Conservation (phyloP, 805 yeast species). For the Metschnikowia kofuensis region DNA sequence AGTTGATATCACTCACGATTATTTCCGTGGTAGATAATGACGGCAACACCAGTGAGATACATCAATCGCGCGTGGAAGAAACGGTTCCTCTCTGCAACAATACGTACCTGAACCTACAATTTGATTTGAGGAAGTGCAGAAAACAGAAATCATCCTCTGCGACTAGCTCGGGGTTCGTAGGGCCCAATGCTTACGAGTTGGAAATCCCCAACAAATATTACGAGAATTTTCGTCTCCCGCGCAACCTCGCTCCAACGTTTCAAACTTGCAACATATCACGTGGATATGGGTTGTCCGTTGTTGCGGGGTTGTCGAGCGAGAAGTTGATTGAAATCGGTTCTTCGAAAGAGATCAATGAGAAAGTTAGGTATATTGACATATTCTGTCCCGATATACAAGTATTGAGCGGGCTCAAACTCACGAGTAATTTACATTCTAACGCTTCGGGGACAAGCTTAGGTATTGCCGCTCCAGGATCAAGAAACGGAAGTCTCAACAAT, state of each 20-base stretch:
- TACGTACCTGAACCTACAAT: slow-evolving; percentile 30
- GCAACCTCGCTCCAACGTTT: slow-evolving; percentile 51
- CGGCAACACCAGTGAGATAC: slow-evolving; percentile 21
- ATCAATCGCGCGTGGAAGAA: slow-evolving; percentile 26
- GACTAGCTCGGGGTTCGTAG: slow-evolving; percentile 14
- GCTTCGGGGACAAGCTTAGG: slow-evolving; percentile 24
- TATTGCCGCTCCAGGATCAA: neutral
- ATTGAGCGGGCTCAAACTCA: slow-evolving; percentile 28
- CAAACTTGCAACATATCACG: slow-evolving; percentile 53
- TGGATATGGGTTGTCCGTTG: slow-evolving; percentile 35
- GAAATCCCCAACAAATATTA: slow-evolving; percentile 42
- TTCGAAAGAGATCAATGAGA: slow-evolving; percentile 17
- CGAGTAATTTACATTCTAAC: slow-evolving; percentile 20
- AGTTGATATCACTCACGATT: slow-evolving; percentile 26
- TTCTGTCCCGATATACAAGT: slow-evolving; percentile 31
- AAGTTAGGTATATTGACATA: slow-evolving; percentile 30
- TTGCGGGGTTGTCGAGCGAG: slow-evolving; percentile 25
- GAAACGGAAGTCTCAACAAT: slow-evolving; percentile 14
- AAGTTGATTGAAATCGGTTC: slow-evolving; percentile 19
- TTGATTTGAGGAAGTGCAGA: slow-evolving; percentile 39
- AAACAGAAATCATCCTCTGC: slow-evolving; percentile 25
- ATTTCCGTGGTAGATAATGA: slow-evolving; percentile 22
- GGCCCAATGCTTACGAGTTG: slow-evolving; percentile 32
- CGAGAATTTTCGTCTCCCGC: slow-evolving; percentile 44
- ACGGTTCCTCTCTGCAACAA: slow-evolving; percentile 29